These are phyloP conservation scores for Rosa persica DNA, from an alignment of 306 rosid species.

Conservation along the genomic window DNA sequence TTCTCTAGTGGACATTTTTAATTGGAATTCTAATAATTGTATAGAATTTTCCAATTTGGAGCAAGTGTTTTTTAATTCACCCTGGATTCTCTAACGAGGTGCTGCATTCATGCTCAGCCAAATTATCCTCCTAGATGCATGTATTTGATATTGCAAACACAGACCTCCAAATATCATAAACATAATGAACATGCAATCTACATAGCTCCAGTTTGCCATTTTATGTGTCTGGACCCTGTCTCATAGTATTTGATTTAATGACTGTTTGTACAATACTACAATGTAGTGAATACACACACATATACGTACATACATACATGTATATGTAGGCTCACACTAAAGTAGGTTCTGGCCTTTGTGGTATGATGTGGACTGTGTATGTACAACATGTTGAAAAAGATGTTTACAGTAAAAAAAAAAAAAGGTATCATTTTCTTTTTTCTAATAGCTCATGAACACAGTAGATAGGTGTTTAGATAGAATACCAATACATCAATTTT, in stretches of 20 bases:
- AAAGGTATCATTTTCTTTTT: not conserved
- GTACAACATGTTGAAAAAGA: not conserved
- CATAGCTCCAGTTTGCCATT: not conserved
- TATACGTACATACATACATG: not conserved
- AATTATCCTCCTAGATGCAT: slow-evolving; percentile 14
- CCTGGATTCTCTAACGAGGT: slow-evolving; percentile 13
- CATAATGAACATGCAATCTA: not conserved
- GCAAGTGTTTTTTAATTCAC: not conserved
- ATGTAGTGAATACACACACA: not conserved
- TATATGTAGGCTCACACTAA: not conserved
- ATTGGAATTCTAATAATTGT: slow-evolving; percentile 1
- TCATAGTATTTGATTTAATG: not conserved
- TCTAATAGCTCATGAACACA: not conserved
- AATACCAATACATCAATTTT: not conserved
- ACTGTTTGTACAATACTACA: not conserved
- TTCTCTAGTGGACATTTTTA: slow-evolving; percentile 17
- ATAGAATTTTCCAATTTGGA: not conserved
- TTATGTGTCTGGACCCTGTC: not conserved
- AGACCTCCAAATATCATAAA: not conserved
- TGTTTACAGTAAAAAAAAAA: not conserved
- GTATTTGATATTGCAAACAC: slow-evolving; percentile 15
- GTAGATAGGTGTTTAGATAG: not conserved
- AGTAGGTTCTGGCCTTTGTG: not conserved
- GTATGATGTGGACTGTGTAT: not conserved
- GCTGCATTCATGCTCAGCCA: slow-evolving; percentile 14